Base-by-base conservation (phyloP, 2,329 filamentous ascomycete species). In the Parafenestella ontariensis region DNA sequence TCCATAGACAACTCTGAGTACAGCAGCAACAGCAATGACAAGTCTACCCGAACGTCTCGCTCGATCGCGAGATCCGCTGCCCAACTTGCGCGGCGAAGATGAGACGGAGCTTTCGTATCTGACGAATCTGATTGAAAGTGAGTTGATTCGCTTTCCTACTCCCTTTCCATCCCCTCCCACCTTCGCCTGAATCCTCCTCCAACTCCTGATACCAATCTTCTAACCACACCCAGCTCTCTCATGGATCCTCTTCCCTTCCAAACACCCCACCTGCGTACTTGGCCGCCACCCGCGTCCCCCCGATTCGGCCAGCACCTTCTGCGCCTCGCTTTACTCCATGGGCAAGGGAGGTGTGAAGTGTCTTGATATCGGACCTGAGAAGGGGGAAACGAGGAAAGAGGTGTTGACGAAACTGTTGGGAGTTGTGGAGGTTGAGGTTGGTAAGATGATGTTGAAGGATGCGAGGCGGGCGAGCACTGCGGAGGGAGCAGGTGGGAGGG, bases 31-130 rank as follows among this genome's bases (percentile, higher is more conserved):
- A 11, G 11, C 17, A 11, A 39, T 23, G 36, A 18, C 34, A 15
- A 54, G 18, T 1, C 31, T 52, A 33, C 56, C 40, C 1, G 48
- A 56, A 26, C 48, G 31, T 26, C 18, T 46, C 23, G 28, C 33
- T 1, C 49, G 34, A n/a, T 21, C 24, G 2, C 24, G 42, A 29
- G 46, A 47, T 3, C 23, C 49, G 0, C 50, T 51, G 15, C 64
- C 60, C 2, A 64, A 62, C 21, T 31, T 65, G 1, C 55, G 65
- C 7, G 59, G 61, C 26, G 65, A 68, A 56, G 57, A 66, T 23
- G 65, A 68, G 49, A 44, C 49, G 1, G 63, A 66, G 20, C 44
- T 66, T 0, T 44, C 48, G 10, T 54, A 58, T 15, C 44, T 68
- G 1, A 46, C 41, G 1, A 43, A 49, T 7, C 20, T 65, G 13